A percentile compares a stretch with the other conserved stretches of the same genome.
Evolutionary conservation across 1,284 basidiomycete species (phyloP).

Genomic region (Microbotryum intermedium): DNA sequence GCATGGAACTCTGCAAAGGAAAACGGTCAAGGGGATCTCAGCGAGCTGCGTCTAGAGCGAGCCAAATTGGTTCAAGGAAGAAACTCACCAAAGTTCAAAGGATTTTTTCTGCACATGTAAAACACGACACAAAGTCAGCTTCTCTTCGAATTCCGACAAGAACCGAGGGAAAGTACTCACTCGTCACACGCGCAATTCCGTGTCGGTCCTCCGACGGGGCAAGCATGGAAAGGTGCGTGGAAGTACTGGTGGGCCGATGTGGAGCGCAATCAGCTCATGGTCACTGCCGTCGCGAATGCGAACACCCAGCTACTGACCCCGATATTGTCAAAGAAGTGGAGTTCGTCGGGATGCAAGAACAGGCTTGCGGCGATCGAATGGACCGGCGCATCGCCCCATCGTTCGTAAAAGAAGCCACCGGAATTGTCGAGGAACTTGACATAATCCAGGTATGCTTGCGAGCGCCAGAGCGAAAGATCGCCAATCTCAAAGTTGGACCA

Average conservation of each 20-base stretch:
- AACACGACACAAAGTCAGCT: no score
- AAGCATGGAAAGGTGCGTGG: no score
- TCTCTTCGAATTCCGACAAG: no score
- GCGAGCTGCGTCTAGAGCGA: not conserved
- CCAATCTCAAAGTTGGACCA: constrained; percentile 66
- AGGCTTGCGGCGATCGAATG: constrained; percentile 70
- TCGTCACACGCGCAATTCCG: no score
- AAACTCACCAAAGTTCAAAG: not conserved
- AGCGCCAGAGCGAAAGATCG: constrained; percentile 61
- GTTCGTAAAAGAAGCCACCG: constrained; percentile 69
- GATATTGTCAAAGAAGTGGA: constrained; percentile 32
- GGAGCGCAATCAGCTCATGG: no score
- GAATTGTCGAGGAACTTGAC: constrained; percentile 61
- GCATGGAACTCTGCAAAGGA: constrained; percentile 8
- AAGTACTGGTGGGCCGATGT: no score
- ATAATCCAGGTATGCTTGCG: constrained; percentile 64
- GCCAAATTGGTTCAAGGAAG: not conserved
- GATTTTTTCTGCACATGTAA: not conserved
- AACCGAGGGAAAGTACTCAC: no score
- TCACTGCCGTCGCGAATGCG: no score
- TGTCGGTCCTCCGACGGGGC: no score
- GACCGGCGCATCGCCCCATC: constrained; percentile 60
- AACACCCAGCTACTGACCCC: constrained; percentile 31
- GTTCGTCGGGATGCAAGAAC: constrained; percentile 55
- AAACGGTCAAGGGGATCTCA: not conserved